Evolutionary conservation across 2,329 filamentous ascomycete species (phyloP), one percentile per base, ranked within the genome.

Genomic region (Scopulariopsis brevicaulis): DNA sequence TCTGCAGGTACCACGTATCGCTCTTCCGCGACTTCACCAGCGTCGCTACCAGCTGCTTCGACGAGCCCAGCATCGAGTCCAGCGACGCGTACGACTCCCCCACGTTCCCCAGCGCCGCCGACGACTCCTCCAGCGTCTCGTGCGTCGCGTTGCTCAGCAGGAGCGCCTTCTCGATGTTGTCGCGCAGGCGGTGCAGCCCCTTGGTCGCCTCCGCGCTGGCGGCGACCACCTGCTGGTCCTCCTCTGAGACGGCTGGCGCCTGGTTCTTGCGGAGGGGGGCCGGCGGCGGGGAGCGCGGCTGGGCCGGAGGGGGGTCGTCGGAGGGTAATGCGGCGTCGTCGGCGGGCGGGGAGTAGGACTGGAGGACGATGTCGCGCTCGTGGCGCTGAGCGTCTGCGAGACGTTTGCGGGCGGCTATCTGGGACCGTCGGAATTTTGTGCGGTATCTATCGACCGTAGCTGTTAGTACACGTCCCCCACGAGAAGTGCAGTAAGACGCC

Each of bases 1-100:
- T 95, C 72, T 94, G 88, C 37, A 99, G 81, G 69, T 99, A 99
- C 94, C 94, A 99, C 2, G 92, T 96, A 69, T 99, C 94, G 63
- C 87, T 94, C 78, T 99, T 99, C 68, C 95, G 90, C 62, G 89
- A 94, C 61, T 84, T 83, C 53, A 97, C 74, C 53, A 99, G 76
- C 20, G 89, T 90, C 7, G 84, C 83, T 8, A 96, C 81, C 20
- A 99, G 76, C 58, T 85, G 85, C 62, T 83, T 81, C 53, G 89
- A 92, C 59, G 82, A 87, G 2, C 82, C 78, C 43, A 99, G 78
- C 67, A 96, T 80, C 14, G 82, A 82, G 65, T 93, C 90, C 5
- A 97, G 81, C 55, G 84, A 84, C 22, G 79, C 84, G 73, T 99
- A 99, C 43, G 83, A 87, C 65, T 95, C 87, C 4, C 87, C 84